Conservation (phyloP, 2,329 filamentous ascomycete genomes). For the Elsinoe fawcettii region DNA sequence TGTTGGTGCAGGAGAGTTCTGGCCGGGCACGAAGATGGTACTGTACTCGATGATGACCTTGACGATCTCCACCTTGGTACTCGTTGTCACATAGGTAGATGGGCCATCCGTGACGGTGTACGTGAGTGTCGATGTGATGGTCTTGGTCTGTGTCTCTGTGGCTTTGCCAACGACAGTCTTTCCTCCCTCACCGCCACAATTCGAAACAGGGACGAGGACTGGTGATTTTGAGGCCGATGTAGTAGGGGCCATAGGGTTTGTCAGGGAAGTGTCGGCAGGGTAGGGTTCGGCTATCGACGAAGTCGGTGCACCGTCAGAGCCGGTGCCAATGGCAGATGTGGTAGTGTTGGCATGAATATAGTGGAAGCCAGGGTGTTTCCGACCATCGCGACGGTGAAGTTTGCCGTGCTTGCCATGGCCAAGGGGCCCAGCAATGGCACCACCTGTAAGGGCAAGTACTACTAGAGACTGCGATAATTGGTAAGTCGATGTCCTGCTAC, state of each 20-base stretch:
- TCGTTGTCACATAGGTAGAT: neutral
- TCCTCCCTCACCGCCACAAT: neutral
- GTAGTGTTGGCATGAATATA: constrained; percentile 14
- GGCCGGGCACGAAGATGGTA: constrained; percentile 8
- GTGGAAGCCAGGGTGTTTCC: constrained; percentile 6
- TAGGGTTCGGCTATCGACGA: neutral
- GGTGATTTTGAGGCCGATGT: neutral
- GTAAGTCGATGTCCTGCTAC: neutral
- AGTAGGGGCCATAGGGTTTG: neutral
- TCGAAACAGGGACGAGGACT: neutral
- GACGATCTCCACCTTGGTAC: constrained; percentile 6
- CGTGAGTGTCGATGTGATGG: constrained; percentile 9
- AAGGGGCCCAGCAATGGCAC: constrained; percentile 11
- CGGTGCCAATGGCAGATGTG: constrained; percentile 5
- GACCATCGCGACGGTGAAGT: neutral
- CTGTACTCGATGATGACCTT: constrained; percentile 14
- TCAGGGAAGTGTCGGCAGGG: constrained; percentile 7
- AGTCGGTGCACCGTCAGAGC: neutral
- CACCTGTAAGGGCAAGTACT: constrained; percentile 4
- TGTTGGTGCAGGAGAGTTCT: neutral
- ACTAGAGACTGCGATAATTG: constrained; percentile 1
- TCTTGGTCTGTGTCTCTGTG: constrained; percentile 13
- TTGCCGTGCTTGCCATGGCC: constrained; percentile 10
- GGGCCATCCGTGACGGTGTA: constrained; percentile 4
- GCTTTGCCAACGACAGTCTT: neutral